phyloP scores from a whole-genome alignment of 2,329 filamentous ascomycete genomes.

The Ciborinia camelliae region DNA sequence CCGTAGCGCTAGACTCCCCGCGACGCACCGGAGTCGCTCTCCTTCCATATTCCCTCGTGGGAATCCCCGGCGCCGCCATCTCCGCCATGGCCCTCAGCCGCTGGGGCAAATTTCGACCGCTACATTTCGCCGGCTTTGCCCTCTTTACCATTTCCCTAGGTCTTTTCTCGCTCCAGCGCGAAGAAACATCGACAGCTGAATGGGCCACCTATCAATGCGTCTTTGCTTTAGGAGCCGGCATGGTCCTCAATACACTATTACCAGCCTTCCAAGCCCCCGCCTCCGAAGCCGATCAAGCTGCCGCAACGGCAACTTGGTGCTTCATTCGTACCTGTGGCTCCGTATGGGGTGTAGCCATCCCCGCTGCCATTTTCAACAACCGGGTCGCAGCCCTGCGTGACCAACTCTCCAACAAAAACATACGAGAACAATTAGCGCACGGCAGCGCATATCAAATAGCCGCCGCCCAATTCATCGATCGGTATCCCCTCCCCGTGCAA shows the following conservation, averaged over 20 bases:
- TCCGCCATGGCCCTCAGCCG: too few species aligned
- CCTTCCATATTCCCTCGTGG: too few species aligned
- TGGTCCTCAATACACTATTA: slow-evolving; percentile 43
- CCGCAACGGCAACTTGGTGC: slow-evolving; percentile 24
- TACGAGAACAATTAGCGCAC: background rate
- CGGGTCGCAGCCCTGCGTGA: too few species aligned
- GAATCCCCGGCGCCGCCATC: too few species aligned
- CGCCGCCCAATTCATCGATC: background rate
- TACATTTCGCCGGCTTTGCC: too few species aligned
- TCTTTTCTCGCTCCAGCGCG: slow-evolving; percentile 42
- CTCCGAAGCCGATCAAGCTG: slow-evolving; percentile 38
- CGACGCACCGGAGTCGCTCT: too few species aligned
- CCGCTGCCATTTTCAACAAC: slow-evolving; percentile 19
- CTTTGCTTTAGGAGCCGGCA: slow-evolving; percentile 42
- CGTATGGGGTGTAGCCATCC: slow-evolving; percentile 47
- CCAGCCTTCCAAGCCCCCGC: slow-evolving; percentile 45
- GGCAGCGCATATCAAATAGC: background rate
- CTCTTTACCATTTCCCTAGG: slow-evolving; percentile 36
- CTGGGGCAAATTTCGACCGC: too few species aligned
- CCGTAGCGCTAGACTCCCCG: too few species aligned
- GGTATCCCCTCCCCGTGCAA: background rate
- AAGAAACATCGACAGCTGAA: slow-evolving; percentile 37
- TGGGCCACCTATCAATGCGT: slow-evolving; percentile 47
- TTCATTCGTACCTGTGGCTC: slow-evolving; percentile 48
- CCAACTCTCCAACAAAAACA: too few species aligned